Conservation (phyloP, 208 protist genomes). For the Crithidia bombi region DNA sequence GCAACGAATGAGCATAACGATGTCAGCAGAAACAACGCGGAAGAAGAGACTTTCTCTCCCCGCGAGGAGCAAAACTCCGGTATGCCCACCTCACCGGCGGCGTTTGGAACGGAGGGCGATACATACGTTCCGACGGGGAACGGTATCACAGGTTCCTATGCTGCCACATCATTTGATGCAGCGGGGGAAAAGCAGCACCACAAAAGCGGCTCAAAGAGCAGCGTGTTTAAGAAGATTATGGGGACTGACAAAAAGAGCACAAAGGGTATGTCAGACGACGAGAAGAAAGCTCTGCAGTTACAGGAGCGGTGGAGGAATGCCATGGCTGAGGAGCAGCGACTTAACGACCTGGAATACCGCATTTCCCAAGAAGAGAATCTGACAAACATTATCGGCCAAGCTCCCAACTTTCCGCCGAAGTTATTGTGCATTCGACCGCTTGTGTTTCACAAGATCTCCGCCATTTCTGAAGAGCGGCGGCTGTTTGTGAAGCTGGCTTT, state of each 20-base stretch:
- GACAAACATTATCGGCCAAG: constrained; percentile 17
- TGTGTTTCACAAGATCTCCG: constrained; percentile 65
- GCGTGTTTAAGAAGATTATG: constrained; percentile 47
- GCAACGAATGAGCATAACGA: not conserved
- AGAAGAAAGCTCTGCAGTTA: constrained; percentile 46
- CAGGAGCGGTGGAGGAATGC: constrained; percentile 75
- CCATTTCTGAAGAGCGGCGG: constrained; percentile 45
- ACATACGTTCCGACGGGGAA: constrained; percentile 5
- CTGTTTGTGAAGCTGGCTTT: constrained; percentile 62
- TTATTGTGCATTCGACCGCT: constrained; percentile 75
- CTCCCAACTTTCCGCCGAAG: constrained; percentile 74
- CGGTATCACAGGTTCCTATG: not conserved
- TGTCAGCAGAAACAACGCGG: not conserved
- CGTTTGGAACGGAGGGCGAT: constrained; percentile 27
- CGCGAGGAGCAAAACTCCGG: constrained; percentile 15
- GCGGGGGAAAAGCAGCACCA: not conserved
- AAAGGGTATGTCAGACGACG: constrained; percentile 44
- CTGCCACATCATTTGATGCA: not conserved
- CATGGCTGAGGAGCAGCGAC: constrained; percentile 61
- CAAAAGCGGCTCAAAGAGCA: constrained; percentile 27
- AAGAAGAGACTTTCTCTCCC: constrained; percentile 33
- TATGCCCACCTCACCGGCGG: constrained; percentile 24
- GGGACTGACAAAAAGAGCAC: constrained; percentile 52
- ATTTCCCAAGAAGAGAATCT: constrained; percentile 32
- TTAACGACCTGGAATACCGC: constrained; percentile 52